A percentile compares a stretch with the other conserved stretches of the same genome.
Evolutionary conservation across 371 early-diverging fungal species (phyloP).

Genomic region (Rhizopus sp.): DNA sequence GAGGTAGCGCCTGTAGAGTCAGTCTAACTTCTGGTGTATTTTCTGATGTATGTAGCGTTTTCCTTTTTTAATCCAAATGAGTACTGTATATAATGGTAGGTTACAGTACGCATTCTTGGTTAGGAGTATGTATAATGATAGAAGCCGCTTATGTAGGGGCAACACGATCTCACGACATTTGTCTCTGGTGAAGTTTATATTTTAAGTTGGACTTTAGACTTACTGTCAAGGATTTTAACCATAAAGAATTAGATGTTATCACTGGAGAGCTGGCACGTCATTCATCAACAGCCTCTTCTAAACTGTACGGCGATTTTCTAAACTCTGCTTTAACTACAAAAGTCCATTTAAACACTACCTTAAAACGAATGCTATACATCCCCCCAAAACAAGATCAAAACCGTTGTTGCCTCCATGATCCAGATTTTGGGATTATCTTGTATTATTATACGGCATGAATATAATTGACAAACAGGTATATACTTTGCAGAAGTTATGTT

Average conservation of each 20-base stretch:
- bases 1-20: too few relatives aligned
- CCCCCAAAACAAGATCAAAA: conserved; percentile 12
- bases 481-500: conserved; percentile 9
- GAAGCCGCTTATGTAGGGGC: conserved; percentile 11
- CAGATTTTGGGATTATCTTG: conserved; percentile 9
- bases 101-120: conserved; percentile 9
- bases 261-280: conserved; percentile 16
- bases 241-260: conserved; percentile 11
- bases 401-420: conserved; percentile 11
- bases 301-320: conserved; percentile 4
- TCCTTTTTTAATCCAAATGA: conserved; percentile 17
- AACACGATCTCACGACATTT: conserved; percentile 12
- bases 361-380: conserved; percentile 12
- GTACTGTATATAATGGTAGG: conserved; percentile 16
- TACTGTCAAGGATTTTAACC: conserved; percentile 11
- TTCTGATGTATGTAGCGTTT: too few relatives aligned
- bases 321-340: conserved; percentile 12
- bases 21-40: too few relatives aligned
- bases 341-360: conserved; percentile 9
- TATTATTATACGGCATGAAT: conserved; percentile 9
- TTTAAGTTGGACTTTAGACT: conserved; percentile 14
- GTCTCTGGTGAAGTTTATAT: conserved; percentile 8
- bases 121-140: conserved; percentile 7
- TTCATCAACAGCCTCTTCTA: conserved; percentile 2
- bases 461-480: conserved; percentile 13